Base-by-base conservation (phyloP, 2,329 filamentous ascomycete species). In the Waltergamsia citrina region DNA sequence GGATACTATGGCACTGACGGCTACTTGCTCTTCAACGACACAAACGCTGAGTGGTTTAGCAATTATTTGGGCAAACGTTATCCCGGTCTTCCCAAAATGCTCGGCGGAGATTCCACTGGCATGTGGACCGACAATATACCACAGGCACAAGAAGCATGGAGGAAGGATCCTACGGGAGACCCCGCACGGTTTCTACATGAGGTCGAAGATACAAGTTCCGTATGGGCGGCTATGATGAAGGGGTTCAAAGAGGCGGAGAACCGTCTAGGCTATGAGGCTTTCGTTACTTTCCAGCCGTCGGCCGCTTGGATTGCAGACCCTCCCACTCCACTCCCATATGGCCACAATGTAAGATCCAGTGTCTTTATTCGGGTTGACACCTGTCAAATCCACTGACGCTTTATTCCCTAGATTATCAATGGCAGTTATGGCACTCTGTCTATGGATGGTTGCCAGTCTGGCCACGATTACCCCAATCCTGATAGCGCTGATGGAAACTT, bases 11-110 rank as follows among this genome's bases (percentile, higher is more conserved):
- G 28, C 14, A 30, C 12, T 22, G n/a, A 22, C 11, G 12, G 19
- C 17, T n/a, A 32, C 17, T 12, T 32, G 11, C 30, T 32, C 30
- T 19, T 19, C n/a, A 20, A n/a, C 20, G 30, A 32, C 8, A 21
- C 15, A 6, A 32, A 32, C 20, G 8, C 17, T 11, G n/a, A 20
- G n/a, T 19, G 15, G 16, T 30, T 30, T 30, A 12, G 28, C 18
- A 7, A 17, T 11, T 18, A 15, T 17, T 30, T 24, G 22, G 22
- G 22, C n/a, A n/a, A n/a, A n/a, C n/a, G n/a, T n/a, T n/a, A n/a
- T n/a, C n/a, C n/a, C n/a, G n/a, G n/a, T n/a, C n/a, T n/a, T n/a
- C n/a, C n/a, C n/a, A n/a, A n/a, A n/a, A n/a, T n/a, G n/a, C n/a
- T n/a, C n/a, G n/a, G n/a, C n/a, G n/a, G n/a, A n/a, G n/a, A n/a